Conservation (phyloP, 2,329 filamentous ascomycete genomes). For the Colletotrichum sp. region DNA sequence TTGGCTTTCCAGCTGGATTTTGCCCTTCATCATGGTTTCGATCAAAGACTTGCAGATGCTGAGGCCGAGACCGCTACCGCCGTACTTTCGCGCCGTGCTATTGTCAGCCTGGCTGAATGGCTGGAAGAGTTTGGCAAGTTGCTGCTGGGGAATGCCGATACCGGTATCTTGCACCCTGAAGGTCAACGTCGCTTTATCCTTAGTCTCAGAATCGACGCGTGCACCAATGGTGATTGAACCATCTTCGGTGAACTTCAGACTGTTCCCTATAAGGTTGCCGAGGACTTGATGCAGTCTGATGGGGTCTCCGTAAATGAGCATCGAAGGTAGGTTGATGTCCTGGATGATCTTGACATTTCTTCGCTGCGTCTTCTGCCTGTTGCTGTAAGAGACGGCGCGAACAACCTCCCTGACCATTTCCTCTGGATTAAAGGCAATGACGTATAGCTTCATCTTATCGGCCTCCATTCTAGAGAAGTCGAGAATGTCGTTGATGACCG, state of each 20-base stretch:
- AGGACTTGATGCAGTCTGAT: slow-evolving; percentile 71
- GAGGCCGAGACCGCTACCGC: slow-evolving; percentile 87
- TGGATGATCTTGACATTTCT: slow-evolving; percentile 69
- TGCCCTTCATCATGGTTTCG: slow-evolving; percentile 88
- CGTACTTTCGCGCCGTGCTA: slow-evolving; percentile 88
- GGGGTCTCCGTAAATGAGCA: slow-evolving; percentile 72
- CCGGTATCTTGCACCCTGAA: slow-evolving; percentile 91
- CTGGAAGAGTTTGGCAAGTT: slow-evolving; percentile 85
- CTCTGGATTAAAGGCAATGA: slow-evolving; percentile 70
- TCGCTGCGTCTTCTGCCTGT: slow-evolving; percentile 65
- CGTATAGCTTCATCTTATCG: slow-evolving; percentile 82
- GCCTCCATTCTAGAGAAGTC: slow-evolving; percentile 96
- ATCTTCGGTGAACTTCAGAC: slow-evolving; percentile 89
- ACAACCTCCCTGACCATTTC: slow-evolving; percentile 73
- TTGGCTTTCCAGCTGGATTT: slow-evolving; percentile 80
- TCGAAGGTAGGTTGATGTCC: slow-evolving; percentile 76
- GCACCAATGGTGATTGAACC: slow-evolving; percentile 87
- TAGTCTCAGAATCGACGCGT: slow-evolving; percentile 72
- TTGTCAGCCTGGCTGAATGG: slow-evolving; percentile 94
- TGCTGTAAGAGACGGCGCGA: slow-evolving; percentile 69
- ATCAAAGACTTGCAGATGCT: slow-evolving; percentile 96
- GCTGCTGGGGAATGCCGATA: slow-evolving; percentile 85
- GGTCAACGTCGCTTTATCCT: slow-evolving; percentile 74
- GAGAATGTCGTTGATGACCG: slow-evolving; percentile 94
- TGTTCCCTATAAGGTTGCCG: slow-evolving; percentile 89